Evolutionary conservation across 2,329 filamentous ascomycete genomes (phyloP).

Genomic region (Geosmithia flava): DNA sequence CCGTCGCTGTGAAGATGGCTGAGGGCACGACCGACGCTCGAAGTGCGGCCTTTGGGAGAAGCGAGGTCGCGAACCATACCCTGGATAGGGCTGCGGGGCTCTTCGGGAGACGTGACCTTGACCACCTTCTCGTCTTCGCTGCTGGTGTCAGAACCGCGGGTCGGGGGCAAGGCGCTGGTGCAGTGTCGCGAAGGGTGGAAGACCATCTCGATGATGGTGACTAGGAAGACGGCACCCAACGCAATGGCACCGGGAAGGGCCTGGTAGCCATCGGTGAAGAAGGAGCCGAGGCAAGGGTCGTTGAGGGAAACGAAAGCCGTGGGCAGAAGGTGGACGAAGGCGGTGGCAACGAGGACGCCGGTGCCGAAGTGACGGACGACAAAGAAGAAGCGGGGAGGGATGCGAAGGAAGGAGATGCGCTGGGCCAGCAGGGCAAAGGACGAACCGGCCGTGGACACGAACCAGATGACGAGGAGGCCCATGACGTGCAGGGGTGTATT

Average conservation of each 20-base stretch:
- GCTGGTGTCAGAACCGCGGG: neutral
- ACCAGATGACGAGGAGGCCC: constrained; percentile 38
- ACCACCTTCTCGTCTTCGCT: neutral
- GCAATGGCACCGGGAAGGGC: constrained; percentile 72
- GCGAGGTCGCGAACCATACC: constrained; percentile 17
- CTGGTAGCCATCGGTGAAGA: constrained; percentile 64
- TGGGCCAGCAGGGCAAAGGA: constrained; percentile 42
- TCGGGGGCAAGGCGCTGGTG: neutral
- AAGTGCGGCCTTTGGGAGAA: constrained; percentile 16
- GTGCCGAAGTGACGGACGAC: constrained; percentile 60
- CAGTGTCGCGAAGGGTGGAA: constrained; percentile 30
- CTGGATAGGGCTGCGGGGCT: constrained; percentile 9
- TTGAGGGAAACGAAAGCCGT: constrained; percentile 52
- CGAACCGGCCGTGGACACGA: constrained; percentile 33
- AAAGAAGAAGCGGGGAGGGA: constrained; percentile 44
- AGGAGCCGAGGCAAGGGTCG: constrained; percentile 55
- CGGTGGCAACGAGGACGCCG: constrained; percentile 62
- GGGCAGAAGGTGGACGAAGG: constrained; percentile 64
- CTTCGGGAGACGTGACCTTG: neutral
- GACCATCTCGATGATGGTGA: constrained; percentile 69
- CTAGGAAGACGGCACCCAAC: constrained; percentile 65
- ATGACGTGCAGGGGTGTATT: constrained; percentile 45
- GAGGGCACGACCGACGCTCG: constrained; percentile 19
- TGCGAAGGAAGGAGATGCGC: constrained; percentile 36
- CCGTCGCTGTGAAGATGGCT: constrained; percentile 11